Base-by-base conservation (phyloP, 108 stramenopile species). In the Licmophora abbreviata region DNA sequence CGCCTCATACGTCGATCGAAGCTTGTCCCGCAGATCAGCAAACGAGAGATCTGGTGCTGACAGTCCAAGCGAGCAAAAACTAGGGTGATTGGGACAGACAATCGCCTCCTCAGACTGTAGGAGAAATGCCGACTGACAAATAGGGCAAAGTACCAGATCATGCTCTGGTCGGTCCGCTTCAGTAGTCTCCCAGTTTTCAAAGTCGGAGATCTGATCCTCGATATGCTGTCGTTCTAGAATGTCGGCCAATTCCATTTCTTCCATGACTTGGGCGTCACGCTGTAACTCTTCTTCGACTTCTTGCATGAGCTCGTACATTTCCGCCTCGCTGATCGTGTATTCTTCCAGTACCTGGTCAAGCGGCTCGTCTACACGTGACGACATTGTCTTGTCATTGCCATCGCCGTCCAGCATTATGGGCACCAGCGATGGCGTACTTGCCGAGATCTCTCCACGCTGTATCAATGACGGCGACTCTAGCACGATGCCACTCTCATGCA, bases 251-350 rank as follows among this genome's bases (percentile, higher is more conserved):
- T 40, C 38, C 15, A 40, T 18, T 5, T 40, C 38, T 40, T 40
- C 38, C 20, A 40, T 40, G 15, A 18, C 38, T 5, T 5, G 18
- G 15, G 38, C 38, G 15, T 40, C 38, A 5, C 38, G 38, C 20
- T 40, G 38, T 5, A 40, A 40, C 20, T 40, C 38, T 18, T 40
- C 38, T 40, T 40, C 38, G 38, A 40, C 38, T 40, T 40, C 38
- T 40, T 40, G 38, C 38, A 40, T 40, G 3, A 40, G 20, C 20
- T 40, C 38, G 20, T 40, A 40, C 15, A 18, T 18, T 40, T 40
- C 38, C 38, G 20, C 15, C 20, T 40, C 38, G 20, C 38, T 40
- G 3, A 40, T 2, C 2, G 20, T 20, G 20, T 40, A 40, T 18
- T 40, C 38, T 18, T 40, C 38, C 15, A 18, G 38, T 1, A 18